Evolutionary conservation across 2,329 filamentous ascomycete genomes (phyloP), one percentile per base, ranked within the genome.

Genomic region (Fusarium miscanthi): DNA sequence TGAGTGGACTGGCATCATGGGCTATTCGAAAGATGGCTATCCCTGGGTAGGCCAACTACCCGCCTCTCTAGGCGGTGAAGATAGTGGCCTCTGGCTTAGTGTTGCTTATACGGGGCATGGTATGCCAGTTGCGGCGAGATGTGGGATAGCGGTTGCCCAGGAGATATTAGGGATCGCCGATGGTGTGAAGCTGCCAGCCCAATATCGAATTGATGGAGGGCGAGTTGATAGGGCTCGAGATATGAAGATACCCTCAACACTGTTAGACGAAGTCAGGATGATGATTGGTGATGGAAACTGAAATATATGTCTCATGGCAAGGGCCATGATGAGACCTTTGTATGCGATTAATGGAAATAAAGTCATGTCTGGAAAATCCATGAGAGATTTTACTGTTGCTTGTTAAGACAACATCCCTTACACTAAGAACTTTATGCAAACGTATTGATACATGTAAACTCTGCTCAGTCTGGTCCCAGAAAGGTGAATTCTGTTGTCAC

Each of bases 1-100:
- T 78, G 89, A 93, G 78, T 95, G 93, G 93, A 93, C 91, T 4
- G 93, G 93, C 1, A 92, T 94, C 73, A 95, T 94, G 93, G 93
- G 91, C 1, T 94, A 90, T 80, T 90, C 88, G 35, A 83, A 89
- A 11, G 93, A 95, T 78, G 83, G 86, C 0, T 80, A 87, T 56
- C 92, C 93, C 0, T 94, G 91, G 90, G 90, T 95, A 5, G 93
- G 93, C 0, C 81, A 82, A 14, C 87, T 94, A n/a, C 90, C 90
- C 1, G 81, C 81, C 40, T 76, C 79, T 10, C 72, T 87, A 9
- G 89, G 86, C n/a, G 83, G 81, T 23, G 77, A 66, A 17, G 69
- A 73, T 13, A 64, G 85, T 6, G 90, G 90, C 0, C 72, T 93
- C 59, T 94, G 86, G 83, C 71, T 94, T 17, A 87, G 87, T 68